phyloP scores from a whole-genome alignment of 148 eudicot genomes.

The Rhododendron vialii region DNA sequence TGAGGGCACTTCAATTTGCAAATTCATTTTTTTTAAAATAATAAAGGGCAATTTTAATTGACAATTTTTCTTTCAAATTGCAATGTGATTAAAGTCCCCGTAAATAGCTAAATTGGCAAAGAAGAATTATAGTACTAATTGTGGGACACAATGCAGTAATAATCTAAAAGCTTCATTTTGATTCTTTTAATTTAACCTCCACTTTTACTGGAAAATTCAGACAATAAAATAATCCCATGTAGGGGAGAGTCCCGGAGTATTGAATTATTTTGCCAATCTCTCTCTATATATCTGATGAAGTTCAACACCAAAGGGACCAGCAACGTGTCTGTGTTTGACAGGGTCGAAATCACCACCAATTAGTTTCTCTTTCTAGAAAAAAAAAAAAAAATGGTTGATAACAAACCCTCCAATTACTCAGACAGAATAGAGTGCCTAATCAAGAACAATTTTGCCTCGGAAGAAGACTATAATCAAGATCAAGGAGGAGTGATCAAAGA shows the following conservation, averaged over 20 bases:
- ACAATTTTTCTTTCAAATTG: too few species aligned
- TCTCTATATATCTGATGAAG: slow-evolving; percentile 10
- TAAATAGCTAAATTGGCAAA: too few species aligned
- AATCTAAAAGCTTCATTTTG: neutral
- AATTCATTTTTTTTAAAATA: neutral
- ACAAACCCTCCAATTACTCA: slow-evolving; percentile 12
- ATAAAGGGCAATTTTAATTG: neutral
- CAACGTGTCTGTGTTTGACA: slow-evolving; percentile 37
- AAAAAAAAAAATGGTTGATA: slow-evolving; percentile 24
- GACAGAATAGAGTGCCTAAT: slow-evolving; percentile 5
- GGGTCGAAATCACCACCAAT: slow-evolving; percentile 11
- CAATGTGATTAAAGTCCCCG: too few species aligned
- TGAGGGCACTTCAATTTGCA: neutral
- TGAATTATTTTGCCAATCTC: neutral
- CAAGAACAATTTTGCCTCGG: slow-evolving; percentile 9
- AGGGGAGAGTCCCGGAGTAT: neutral
- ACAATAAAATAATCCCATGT: neutral
- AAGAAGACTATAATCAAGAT: neutral
- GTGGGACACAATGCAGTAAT: neutral
- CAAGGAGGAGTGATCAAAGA: slow-evolving; percentile 29
- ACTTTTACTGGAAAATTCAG: neutral
- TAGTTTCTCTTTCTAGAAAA: slow-evolving; percentile 2
- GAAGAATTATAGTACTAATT: too few species aligned
- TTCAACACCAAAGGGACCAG: slow-evolving; percentile 4
- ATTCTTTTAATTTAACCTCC: neutral